Conservation (phyloP, 2,329 filamentous ascomycete genomes). For the Cercospora berteroae region DNA sequence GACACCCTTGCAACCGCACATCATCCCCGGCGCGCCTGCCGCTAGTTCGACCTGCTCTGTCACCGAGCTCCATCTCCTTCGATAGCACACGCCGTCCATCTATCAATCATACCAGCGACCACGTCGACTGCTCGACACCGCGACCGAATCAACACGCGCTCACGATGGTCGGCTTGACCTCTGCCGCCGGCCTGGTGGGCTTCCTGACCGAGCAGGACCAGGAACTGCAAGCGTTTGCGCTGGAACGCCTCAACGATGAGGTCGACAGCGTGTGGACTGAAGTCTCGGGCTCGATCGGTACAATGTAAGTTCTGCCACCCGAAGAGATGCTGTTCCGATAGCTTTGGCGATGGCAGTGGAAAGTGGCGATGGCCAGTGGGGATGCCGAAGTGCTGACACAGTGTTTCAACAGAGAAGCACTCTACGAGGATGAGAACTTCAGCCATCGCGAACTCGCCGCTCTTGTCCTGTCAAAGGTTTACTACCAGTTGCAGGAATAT, state of each 20-base stretch:
- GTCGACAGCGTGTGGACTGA: constrained; percentile 98
- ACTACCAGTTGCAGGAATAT: constrained; percentile 98
- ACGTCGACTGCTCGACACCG: neutral
- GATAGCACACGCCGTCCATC: neutral
- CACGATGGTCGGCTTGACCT: constrained; percentile 86
- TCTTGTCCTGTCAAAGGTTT: constrained; percentile 93
- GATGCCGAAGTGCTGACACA: constrained; percentile 24
- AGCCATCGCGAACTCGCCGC: constrained; percentile 91
- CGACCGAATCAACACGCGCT: neutral
- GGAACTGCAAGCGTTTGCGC: constrained; percentile 89
- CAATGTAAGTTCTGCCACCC: constrained; percentile 68
- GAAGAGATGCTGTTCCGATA: neutral
- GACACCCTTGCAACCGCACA: neutral
- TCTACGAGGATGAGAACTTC: constrained; percentile 95
- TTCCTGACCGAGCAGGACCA: constrained; percentile 93
- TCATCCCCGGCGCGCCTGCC: constrained; percentile 10
- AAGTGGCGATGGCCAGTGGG: neutral
- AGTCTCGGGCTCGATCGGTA: constrained; percentile 84
- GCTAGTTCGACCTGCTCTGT: neutral
- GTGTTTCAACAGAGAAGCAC: constrained; percentile 68
- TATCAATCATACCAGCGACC: neutral
- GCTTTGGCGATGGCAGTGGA: neutral
- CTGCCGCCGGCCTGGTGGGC: constrained; percentile 89
- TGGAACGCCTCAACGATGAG: constrained; percentile 92
- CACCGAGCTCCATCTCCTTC: constrained; percentile 6